Evolutionary conservation across 2,329 filamentous ascomycete species (phyloP).

Genomic region (Ascochyta koolunga): DNA sequence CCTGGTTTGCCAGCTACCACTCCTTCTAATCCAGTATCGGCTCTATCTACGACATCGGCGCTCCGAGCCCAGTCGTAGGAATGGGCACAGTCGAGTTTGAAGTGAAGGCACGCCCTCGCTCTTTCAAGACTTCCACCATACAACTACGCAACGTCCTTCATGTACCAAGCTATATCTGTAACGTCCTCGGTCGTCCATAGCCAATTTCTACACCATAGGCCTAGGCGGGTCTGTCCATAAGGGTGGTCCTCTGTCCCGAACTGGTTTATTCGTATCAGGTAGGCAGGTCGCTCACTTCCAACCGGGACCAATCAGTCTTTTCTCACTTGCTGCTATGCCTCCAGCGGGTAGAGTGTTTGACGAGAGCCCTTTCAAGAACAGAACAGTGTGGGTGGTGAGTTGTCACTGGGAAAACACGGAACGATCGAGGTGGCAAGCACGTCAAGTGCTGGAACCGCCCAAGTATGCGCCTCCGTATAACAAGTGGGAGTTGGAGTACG

Average conservation of each 20-base stretch:
- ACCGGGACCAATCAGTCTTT: neutral
- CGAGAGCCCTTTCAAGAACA: neutral
- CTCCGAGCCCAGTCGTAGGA: neutral
- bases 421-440: slow-evolving; percentile 1
- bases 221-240: neutral
- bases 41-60: neutral
- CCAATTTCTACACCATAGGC: neutral
- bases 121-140: slow-evolving; percentile 1
- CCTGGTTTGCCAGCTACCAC: slow-evolving; percentile 5
- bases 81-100: slow-evolving; percentile 7
- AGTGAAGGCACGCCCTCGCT: slow-evolving; percentile 1
- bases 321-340: slow-evolving; percentile 1
- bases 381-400: neutral
- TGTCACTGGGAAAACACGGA: neutral
- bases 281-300: slow-evolving; percentile 3
- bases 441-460: neutral
- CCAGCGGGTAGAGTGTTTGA: neutral
- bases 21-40: neutral
- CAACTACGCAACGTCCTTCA: slow-evolving; percentile 8
- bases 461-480: neutral
- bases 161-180: neutral
- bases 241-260: neutral
- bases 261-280: neutral
- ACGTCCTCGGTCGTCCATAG: slow-evolving; percentile 3
- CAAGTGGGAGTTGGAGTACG: neutral